Evolutionary conservation across 2,329 filamentous ascomycete genomes (phyloP).

Genomic region (Colletotrichum lupini): DNA sequence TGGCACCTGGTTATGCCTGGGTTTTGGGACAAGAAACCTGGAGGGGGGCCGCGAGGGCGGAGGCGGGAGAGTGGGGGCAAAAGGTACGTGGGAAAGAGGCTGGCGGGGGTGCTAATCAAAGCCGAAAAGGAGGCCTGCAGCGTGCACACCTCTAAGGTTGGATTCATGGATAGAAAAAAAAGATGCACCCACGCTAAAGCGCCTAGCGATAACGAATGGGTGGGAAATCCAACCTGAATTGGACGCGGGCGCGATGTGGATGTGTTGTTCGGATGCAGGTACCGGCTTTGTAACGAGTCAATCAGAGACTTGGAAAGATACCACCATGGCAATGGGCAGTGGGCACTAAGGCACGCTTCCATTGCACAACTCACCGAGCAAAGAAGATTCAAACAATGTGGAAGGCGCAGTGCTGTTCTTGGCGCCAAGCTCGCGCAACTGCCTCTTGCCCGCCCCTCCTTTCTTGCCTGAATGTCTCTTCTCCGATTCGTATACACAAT

Average conservation of each 20-base stretch:
- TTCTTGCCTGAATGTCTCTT: too few relatives aligned
- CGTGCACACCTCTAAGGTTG: too few relatives aligned
- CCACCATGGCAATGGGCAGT: not conserved
- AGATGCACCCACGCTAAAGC: too few relatives aligned
- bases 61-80: too few relatives aligned
- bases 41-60: too few relatives aligned
- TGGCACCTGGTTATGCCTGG: not conserved
- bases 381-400: not conserved
- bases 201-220: not conserved
- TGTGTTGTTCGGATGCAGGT: constrained; percentile 35
- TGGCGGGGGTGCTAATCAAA: too few relatives aligned
- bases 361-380: not conserved
- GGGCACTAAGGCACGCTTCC: too few relatives aligned
- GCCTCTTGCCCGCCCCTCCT: not conserved
- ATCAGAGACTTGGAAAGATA: not conserved
- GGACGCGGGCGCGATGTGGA: constrained; percentile 13
- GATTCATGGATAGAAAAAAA: too few relatives aligned
- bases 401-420: not conserved
- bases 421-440: not conserved
- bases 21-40: too few relatives aligned
- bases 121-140: too few relatives aligned
- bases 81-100: too few relatives aligned
- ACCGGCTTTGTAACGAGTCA: constrained; percentile 23
- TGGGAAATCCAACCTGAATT: not conserved
- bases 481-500: too few relatives aligned